These are phyloP conservation scores for Calonectria ilicicola DNA, from an alignment of 2,329 filamentous ascomycete genomes.

Conservation along the genomic window DNA sequence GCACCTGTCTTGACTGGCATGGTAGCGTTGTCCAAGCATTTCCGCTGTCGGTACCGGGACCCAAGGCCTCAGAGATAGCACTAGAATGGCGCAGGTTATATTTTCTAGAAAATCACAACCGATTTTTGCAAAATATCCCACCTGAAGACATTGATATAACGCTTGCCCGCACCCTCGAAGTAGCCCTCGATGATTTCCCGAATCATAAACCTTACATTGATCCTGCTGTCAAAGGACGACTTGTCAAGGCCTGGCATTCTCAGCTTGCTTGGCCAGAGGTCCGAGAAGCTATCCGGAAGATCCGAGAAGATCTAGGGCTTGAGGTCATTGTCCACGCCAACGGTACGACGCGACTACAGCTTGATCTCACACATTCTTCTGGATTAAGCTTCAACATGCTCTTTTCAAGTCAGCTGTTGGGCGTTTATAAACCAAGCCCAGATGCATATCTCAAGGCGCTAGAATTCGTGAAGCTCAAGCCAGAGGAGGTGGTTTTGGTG, in stretches of 20 bases:
- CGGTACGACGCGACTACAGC: conserved; percentile 65
- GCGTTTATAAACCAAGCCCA: conserved; percentile 60
- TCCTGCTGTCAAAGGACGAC: conserved; percentile 31
- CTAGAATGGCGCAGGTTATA: conserved; percentile 63
- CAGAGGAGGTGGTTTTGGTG: conserved; percentile 64
- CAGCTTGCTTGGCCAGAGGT: conserved; percentile 66
- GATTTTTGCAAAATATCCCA: conserved; percentile 45
- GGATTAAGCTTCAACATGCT: conserved; percentile 63
- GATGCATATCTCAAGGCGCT: conserved; percentile 60
- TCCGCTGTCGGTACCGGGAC: conserved; percentile 47
- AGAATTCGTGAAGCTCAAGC: conserved; percentile 54
- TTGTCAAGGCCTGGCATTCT: conserved; percentile 59
- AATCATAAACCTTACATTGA: conserved; percentile 23
- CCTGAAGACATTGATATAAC: conserved; percentile 66
- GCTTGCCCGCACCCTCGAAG: conserved; percentile 54
- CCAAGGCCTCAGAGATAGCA: conserved; percentile 54
- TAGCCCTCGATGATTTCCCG: conserved; percentile 40
- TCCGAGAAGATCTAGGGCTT: conserved; percentile 50
- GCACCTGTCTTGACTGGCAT: conserved; percentile 69
- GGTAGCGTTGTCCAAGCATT: conserved; percentile 50
- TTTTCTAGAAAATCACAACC: conserved; percentile 58
- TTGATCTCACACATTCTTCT: conserved; percentile 62
- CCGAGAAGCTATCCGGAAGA: conserved; percentile 50
- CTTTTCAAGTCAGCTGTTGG: conserved; percentile 64
- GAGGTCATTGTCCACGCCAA: conserved; percentile 66